Evolutionary conservation across 2,329 filamentous ascomycete species (phyloP), one percentile per base, ranked within the genome.

Genomic region (Ophiostoma ulmi): DNA sequence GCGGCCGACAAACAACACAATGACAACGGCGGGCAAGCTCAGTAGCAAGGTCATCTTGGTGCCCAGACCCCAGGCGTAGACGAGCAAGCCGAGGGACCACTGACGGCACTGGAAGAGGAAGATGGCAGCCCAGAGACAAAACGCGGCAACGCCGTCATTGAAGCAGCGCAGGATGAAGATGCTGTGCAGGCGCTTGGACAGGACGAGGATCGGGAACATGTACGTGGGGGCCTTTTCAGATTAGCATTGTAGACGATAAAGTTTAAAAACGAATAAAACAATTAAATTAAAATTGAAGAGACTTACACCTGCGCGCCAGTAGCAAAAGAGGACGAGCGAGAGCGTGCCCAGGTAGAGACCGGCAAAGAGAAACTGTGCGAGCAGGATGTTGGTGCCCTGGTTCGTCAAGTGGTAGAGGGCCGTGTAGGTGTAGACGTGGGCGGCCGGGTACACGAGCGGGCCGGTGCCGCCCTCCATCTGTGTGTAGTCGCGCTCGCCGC

Each of bases 11-110:
- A 96, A 87, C 48, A 96, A 83, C 44, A 97, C 81, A 10, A 93
- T 79, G 0, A 87, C 93, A 69, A 98, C 85, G 0, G 92, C 93
- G 0, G 95, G 95, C 61, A 96, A 85, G 8, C 89, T 87, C 58
- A 99, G 84, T 61, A 99, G 84, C 67, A 97, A 79, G 17, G 91
- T 92, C 95, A 99, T 99, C 82, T 99, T 99, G 75, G 95, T 88
- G n/a, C 92, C 93, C 14, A 99, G 80, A 0, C 93, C 94, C 76
- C 88, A 85, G 68, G 90, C 90, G 82, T 91, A 98, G 68, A 88
- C 82, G 20, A 93, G 78, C 68, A 88, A 89, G 7, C 90, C 95
- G 0, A 90, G 76, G 36, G 88, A 88, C 91, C 92, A 97, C 71
- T 85, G 82, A 41, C 88, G 85, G 65, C 86, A 86, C 81, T 97